These are phyloP conservation scores for Angomonas desouzai DNA, from an alignment of 208 protist species.

Conservation along the genomic window DNA sequence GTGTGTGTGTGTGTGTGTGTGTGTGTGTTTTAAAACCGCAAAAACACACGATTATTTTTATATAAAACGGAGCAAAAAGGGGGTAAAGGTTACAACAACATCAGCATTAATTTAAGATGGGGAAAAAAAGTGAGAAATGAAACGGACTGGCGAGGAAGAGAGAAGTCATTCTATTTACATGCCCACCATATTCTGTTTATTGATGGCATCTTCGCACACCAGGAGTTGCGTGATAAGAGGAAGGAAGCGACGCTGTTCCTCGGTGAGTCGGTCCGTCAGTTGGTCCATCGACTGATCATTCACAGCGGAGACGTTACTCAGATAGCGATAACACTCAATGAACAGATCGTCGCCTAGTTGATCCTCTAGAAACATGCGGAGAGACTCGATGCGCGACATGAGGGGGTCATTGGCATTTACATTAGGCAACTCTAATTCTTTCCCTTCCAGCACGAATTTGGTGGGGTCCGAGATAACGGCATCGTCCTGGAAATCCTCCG, in stretches of 20 bases:
- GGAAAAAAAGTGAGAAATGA: conserved; percentile 15
- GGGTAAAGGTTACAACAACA: conserved; percentile 18
- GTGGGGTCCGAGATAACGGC: conserved; percentile 41
- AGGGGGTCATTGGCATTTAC: conserved; percentile 72
- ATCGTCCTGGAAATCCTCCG: conserved; percentile 73
- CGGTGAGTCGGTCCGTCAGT: conserved; percentile 46
- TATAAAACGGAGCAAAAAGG: too few relatives aligned
- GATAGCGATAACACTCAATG: conserved; percentile 61
- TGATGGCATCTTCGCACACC: conserved; percentile 83
- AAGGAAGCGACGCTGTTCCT: conserved; percentile 71
- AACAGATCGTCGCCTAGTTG: conserved; percentile 74
- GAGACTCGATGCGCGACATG: conserved; percentile 88
- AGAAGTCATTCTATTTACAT: conserved; percentile 7
- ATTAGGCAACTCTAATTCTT: conserved; percentile 81
- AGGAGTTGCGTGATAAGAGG: conserved; percentile 81
- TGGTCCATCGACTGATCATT: conserved; percentile 75
- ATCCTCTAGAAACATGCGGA: conserved; percentile 84
- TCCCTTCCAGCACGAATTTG: conserved; percentile 86
- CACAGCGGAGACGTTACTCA: conserved; percentile 73
- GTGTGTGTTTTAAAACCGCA: too few relatives aligned
- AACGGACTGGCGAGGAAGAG: conserved; percentile 8
- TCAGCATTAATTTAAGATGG: conserved; percentile 10
- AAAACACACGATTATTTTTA: too few relatives aligned
- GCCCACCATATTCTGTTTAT: conserved; percentile 42
- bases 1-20: too few relatives aligned